Conservation (phyloP, 1,139 yeast species). For the Geotrichum klebahnii region DNA sequence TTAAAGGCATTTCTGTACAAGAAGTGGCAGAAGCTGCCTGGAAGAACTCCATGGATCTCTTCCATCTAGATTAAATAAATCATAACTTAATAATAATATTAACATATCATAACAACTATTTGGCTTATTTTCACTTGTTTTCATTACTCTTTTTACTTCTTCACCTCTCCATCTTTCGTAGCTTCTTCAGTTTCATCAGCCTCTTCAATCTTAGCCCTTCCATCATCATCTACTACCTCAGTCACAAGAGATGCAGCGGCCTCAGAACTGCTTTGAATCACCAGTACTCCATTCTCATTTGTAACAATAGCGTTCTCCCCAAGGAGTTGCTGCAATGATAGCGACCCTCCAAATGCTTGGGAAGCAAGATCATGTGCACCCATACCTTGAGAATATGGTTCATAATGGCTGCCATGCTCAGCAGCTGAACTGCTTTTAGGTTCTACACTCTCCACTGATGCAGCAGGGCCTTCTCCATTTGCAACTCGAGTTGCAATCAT, state of each 20-base stretch:
- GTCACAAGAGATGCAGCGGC: not conserved
- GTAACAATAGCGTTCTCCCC: slow-evolving; percentile 22
- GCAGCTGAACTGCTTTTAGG: not conserved
- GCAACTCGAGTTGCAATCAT: slow-evolving; percentile 53
- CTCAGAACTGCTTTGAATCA: slow-evolving; percentile 20
- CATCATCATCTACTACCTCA: not conserved
- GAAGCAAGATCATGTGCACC: slow-evolving; percentile 2
- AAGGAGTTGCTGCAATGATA: slow-evolving; percentile 21
- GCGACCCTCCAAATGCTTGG: slow-evolving; percentile 4
- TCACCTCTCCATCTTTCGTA: not conserved
- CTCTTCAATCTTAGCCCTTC: slow-evolving; percentile 5
- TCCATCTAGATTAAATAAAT: slow-evolving; percentile 38
- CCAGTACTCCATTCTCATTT: slow-evolving; percentile 23
- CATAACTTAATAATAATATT: not conserved
- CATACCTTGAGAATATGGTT: not conserved
- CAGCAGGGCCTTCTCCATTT: slow-evolving; percentile 45
- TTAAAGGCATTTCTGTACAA: slow-evolving; percentile 50
- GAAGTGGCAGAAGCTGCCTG: slow-evolving; percentile 60
- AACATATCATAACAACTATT: not conserved
- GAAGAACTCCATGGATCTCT: slow-evolving; percentile 58
- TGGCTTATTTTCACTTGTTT: not conserved
- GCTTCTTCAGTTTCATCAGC: not conserved
- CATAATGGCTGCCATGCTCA: not conserved
- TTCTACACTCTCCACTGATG: slow-evolving; percentile 32
- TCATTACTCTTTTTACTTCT: not conserved